These are phyloP conservation scores for Ceratobasidium theobromae DNA, from an alignment of 1,284 basidiomycete genomes.

Conservation along the genomic window DNA sequence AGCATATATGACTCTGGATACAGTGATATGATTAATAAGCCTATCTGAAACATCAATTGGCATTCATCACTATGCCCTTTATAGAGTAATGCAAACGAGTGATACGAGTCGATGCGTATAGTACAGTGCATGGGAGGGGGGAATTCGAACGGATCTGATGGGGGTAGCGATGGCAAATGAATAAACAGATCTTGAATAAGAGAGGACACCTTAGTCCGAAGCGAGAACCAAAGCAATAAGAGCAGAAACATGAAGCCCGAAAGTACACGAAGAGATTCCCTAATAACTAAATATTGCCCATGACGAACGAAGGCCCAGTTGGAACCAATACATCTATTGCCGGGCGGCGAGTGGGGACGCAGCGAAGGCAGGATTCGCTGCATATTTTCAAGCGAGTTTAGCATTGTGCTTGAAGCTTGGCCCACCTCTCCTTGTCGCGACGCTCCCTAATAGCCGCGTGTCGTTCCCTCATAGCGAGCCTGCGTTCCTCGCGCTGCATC, in stretches of 20 bases:
- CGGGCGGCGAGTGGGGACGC: background rate
- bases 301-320: no score
- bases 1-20: no score
- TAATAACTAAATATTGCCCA: no score
- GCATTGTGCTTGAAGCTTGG: background rate
- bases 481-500: conserved; percentile 8
- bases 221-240: background rate
- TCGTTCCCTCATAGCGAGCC: conserved; percentile 8
- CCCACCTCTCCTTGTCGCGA: conserved; percentile 1
- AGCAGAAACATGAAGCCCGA: background rate
- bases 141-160: conserved; percentile 61
- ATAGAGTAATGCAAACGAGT: no score
- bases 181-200: background rate
- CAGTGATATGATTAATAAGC: no score
- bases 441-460: conserved; percentile 13
- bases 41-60: no score
- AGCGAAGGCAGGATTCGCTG: background rate
- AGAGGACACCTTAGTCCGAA: background rate
- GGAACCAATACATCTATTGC: background rate
- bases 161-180: background rate
- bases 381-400: background rate
- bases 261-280: no score
- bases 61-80: no score
- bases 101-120: no score
- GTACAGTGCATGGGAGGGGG: conserved; percentile 59